Base-by-base conservation (phyloP, 305 asterid species). In the Stenogyne calaminthoides region DNA sequence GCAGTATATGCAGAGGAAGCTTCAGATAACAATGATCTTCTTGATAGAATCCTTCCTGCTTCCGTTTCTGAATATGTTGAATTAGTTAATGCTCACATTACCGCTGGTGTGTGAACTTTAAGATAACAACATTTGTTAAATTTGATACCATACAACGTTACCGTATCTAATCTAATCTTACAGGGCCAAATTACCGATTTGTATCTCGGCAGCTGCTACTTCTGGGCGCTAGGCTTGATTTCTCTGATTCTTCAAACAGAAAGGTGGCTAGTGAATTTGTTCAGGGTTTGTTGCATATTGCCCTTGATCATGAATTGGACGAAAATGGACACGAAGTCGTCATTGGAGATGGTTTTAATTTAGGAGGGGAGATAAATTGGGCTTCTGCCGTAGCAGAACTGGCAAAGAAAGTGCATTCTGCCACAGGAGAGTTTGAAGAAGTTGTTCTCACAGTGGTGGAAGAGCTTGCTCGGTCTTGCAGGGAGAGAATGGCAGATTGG, bases 351-450 rank as follows among this genome's bases (percentile, higher is more conserved):
- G 97, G 98, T 66, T 85, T 95, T 76, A 92, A 76, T 87, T 85
- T 95, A 67, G 98, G 98, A 67, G 99, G 99, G 65, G 97, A 95
- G 80, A 90, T 73, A 85, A 89, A 86, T 82, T 95, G 99, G 99
- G 95, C 99, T 75, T 83, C 86, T 79, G 96, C 98, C 22, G 94
- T 90, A 63, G 92, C 89, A 29, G 91, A 89, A 76, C 78, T 95
- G 76, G 86, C 92, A 56, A 91, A 83, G 79, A 86, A 86, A 83
- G 93, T 92, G 66, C 97, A 92, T 77, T 88, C 97, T 67, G 80
- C 88, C 54, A 64, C 77, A 8, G 97, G 99, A 71, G 99, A 95
- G 82, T 91, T 90, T 46, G 98, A 90, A 79, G 95, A 88, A 76
- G 89, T 89, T 81, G 85, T 92, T 54, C 85, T 92, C 63, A 71